Evolutionary conservation across 805 yeast genomes (phyloP), one percentile per base, ranked within the genome.

Genomic region (Saccharomyces kudriavzevii): DNA sequence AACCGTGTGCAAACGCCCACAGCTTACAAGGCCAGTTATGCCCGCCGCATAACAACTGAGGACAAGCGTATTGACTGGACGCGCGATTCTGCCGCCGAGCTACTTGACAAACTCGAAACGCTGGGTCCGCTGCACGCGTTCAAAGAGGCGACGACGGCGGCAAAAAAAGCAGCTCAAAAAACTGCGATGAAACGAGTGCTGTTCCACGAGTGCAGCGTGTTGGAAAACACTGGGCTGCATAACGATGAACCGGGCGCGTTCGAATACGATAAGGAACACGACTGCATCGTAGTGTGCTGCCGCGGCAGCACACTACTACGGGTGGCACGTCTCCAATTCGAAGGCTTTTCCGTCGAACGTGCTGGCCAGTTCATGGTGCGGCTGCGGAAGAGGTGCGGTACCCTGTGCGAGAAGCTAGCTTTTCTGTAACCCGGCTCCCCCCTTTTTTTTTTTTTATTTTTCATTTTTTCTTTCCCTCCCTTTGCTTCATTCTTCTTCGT

Each of bases 71-170:
- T 85, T 2, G 45, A 70, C 3, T 87, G 92, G 89, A 28, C 54
- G 0, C 49, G 48, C 2, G 64, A 68, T 43, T 55, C 74, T 3
- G 60, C 82, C 0, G 53, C 64, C 0, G 66, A 71, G 5, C 70
- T 85, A 0, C 52, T 72, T 6, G 71, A 82, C 35, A 65, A 74
- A 45, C 62, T 65, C 40, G 77, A 77, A 53, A 81, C 84, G 0
- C 62, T 87, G 49, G 92, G 91, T 0, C 76, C 82, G 0, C 57
- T 85, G 13, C 75, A 71, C 60, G 71, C 87, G 0, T 77, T 69
- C 58, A 76, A 71, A 45, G 72, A 74, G 20, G 56, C 62, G 25
- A 58, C 69, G 13, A 58, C 71, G 8, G 62, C 66, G 29, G 76
- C 72, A 58, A 70, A 70, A 56, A 64, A 68, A 51, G 63, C 63